Evolutionary conservation across 2,329 filamentous ascomycete species (phyloP).

Genomic region (Cryoendolithus antarcticus): DNA sequence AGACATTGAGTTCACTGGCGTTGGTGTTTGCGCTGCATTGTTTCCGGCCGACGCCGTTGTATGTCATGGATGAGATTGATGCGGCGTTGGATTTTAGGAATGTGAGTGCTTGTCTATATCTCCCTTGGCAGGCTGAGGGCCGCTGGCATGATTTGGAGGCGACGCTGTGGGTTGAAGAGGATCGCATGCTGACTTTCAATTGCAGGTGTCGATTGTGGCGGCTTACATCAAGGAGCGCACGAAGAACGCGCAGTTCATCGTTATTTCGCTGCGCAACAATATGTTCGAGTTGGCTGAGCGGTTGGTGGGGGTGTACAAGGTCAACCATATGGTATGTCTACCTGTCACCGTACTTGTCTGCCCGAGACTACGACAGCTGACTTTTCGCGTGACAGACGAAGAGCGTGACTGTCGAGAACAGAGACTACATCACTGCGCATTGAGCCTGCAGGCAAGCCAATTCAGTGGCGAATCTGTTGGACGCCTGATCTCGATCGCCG

Average conservation of each 20-base stretch:
- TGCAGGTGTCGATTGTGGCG: slow-evolving; percentile 79
- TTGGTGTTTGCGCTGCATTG: slow-evolving; percentile 97
- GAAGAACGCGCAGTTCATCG: slow-evolving; percentile 98
- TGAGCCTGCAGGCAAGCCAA: background rate
- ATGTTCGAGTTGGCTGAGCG: slow-evolving; percentile 98
- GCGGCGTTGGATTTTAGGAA: slow-evolving; percentile 96
- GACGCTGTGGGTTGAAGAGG: background rate
- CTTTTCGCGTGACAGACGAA: slow-evolving; percentile 31
- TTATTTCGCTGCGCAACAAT: slow-evolving; percentile 95
- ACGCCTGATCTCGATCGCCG: too few species aligned
- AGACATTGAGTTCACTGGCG: slow-evolving; percentile 85
- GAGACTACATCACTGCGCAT: slow-evolving; percentile 29
- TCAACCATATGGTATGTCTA: slow-evolving; percentile 72
- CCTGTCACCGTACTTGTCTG: background rate
- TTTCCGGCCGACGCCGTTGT: slow-evolving; percentile 92
- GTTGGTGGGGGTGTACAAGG: slow-evolving; percentile 96
- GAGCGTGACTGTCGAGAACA: slow-evolving; percentile 41
- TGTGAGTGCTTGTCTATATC: slow-evolving; percentile 44
- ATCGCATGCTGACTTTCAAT: background rate
- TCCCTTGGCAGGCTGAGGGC: background rate
- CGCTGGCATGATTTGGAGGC: background rate
- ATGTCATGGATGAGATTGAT: slow-evolving; percentile 99
- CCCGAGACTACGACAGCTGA: background rate
- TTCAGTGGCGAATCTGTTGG: too few species aligned
- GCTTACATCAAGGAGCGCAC: slow-evolving; percentile 99